Percentiles rank a stretch among this genome's conserved stretches.
phyloP scores from a whole-genome alignment of 2,329 filamentous ascomycete species.

The Alternaria viburni region DNA sequence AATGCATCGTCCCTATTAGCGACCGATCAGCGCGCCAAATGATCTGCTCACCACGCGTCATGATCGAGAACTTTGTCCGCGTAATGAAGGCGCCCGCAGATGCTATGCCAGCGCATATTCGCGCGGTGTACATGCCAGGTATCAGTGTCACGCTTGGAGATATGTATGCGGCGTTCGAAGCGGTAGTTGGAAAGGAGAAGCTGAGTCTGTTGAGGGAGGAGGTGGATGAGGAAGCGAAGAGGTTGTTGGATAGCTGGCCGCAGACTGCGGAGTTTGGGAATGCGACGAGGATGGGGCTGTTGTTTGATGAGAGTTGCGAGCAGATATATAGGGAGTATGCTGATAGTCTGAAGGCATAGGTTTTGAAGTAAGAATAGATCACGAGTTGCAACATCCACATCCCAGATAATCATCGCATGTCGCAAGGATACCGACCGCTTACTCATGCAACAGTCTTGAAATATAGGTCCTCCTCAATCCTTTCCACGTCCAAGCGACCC shows the following conservation, averaged over 20 bases:
- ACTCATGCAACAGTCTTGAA: neutral
- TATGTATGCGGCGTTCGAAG: constrained; percentile 60
- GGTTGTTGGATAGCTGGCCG: constrained; percentile 8
- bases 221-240: constrained; percentile 5
- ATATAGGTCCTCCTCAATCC: neutral
- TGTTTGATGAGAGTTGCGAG: constrained; percentile 11
- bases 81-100: constrained; percentile 56
- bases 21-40: constrained; percentile 56
- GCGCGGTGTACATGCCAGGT: constrained; percentile 54
- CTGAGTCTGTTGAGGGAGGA: constrained; percentile 55
- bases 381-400: neutral
- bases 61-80: constrained; percentile 60
- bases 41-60: constrained; percentile 61
- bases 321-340: constrained; percentile 14
- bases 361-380: neutral
- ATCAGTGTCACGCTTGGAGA: constrained; percentile 57
- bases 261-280: constrained; percentile 1
- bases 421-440: neutral
- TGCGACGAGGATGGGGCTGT: constrained; percentile 6
- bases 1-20: constrained; percentile 54
- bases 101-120: constrained; percentile 44
- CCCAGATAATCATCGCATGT: neutral
- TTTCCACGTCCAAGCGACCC: fast-evolving
- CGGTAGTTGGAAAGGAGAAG: constrained; percentile 59
- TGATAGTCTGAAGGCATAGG: constrained; percentile 4